These are phyloP conservation scores for Rhodotorula paludigena DNA, from an alignment of 768 basidiomycete species.

Conservation along the genomic window DNA sequence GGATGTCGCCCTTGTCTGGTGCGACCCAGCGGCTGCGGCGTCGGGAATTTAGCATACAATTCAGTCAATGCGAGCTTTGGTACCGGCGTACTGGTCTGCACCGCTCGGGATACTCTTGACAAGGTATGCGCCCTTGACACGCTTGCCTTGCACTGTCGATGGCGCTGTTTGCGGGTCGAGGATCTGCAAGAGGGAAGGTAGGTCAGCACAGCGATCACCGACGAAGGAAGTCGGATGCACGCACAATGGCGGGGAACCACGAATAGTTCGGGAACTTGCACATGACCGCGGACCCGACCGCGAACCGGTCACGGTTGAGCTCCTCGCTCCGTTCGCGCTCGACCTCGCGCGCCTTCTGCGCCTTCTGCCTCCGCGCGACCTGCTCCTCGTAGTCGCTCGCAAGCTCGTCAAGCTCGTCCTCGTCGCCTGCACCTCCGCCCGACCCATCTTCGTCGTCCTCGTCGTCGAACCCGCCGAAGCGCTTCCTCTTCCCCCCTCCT, in stretches of 20 bases:
- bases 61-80: too few species aligned
- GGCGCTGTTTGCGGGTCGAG: slow-evolving; percentile 1
- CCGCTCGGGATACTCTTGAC: slow-evolving; percentile 12
- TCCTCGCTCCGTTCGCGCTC: not conserved
- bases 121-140: not conserved
- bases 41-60: not conserved
- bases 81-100: slow-evolving; percentile 10
- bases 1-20: not conserved
- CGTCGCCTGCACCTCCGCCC: not conserved
- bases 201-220: not conserved
- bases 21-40: slow-evolving; percentile 12
- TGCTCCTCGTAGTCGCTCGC: slow-evolving; percentile 15
- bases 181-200: not conserved
- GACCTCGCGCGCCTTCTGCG: not conserved
- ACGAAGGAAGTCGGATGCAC: not conserved
- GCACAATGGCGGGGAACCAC: not conserved
- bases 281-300: not conserved
- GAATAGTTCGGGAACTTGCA: slow-evolving; percentile 10
- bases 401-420: slow-evolving; percentile 14
- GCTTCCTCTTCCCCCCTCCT: not conserved
- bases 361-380: not conserved
- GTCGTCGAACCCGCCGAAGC: not conserved
- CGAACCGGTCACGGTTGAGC: not conserved
- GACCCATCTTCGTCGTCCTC: not conserved
- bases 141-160: slow-evolving; percentile 3